Conservation (phyloP, 441 rosid genomes). For the Pelargonium citronellum region DNA sequence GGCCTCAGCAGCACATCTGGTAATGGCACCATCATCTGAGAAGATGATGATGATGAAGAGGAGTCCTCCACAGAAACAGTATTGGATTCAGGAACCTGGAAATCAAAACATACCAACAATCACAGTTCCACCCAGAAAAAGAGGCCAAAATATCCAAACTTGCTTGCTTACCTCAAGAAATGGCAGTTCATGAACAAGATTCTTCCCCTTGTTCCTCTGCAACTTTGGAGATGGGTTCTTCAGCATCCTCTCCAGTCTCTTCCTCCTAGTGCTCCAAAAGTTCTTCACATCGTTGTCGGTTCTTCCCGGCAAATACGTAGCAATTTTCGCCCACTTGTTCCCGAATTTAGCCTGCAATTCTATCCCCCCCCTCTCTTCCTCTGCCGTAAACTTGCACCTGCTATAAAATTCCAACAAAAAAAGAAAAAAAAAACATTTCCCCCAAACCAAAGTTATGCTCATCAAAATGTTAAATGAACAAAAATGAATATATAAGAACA, state of each 20-base stretch:
- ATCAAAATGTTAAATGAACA: too few species aligned
- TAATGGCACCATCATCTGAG: conserved; percentile 26
- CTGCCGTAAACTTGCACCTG: conserved; percentile 80
- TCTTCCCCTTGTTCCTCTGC: conserved; percentile 22
- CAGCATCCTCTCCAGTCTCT: conserved; percentile 65
- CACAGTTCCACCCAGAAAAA: neutral
- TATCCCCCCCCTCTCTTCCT: conserved; percentile 82
- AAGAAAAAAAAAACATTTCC: neutral
- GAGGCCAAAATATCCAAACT: neutral
- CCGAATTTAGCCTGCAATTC: conserved; percentile 78
- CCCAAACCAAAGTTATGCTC: too few species aligned
- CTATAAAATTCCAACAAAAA: conserved; percentile 20
- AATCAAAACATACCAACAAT: neutral
- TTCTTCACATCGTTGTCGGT: conserved; percentile 94
- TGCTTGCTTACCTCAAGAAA: conserved; percentile 31
- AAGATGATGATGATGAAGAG: too few species aligned
- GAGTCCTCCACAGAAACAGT: conserved; percentile 34
- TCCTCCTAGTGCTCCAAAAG: conserved; percentile 89
- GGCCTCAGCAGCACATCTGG: conserved; percentile 27
- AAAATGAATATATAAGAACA: too few species aligned
- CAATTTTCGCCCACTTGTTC: conserved; percentile 91
- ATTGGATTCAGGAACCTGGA: conserved; percentile 13
- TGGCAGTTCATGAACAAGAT: conserved; percentile 20
- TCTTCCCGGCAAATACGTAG: conserved; percentile 69
- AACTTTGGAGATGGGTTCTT: conserved; percentile 41